phyloP scores from a whole-genome alignment of 495 filamentous ascomycete species.

The Pseudevernia furfuracea region DNA sequence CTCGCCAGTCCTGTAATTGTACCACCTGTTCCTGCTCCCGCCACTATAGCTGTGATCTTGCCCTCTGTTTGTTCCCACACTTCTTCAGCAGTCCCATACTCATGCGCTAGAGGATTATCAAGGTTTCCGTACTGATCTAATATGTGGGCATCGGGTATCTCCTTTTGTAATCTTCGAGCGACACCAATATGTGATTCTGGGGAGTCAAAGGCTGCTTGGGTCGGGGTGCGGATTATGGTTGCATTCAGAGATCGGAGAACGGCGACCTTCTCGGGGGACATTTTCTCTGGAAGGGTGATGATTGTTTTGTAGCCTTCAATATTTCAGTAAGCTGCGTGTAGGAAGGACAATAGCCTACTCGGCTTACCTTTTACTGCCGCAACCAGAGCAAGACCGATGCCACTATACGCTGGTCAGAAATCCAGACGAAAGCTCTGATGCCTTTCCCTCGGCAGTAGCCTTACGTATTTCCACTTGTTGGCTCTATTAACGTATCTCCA shows the following conservation, averaged over 20 bases:
- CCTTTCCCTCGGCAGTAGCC: conserved; percentile 25
- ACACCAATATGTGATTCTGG: conserved; percentile 98
- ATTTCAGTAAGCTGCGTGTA: neutral
- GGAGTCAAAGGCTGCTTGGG: conserved; percentile 86
- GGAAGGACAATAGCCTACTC: neutral
- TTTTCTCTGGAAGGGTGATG: conserved; percentile 98
- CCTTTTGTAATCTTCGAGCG: conserved; percentile 79
- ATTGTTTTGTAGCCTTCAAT: conserved; percentile 77
- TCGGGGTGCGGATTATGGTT: conserved; percentile 95
- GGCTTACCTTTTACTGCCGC: conserved; percentile 75
- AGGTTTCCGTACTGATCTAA: conserved; percentile 90
- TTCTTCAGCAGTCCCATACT: conserved; percentile 90
- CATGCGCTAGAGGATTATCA: conserved; percentile 90
- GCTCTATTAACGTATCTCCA: conserved; percentile 94
- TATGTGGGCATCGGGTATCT: conserved; percentile 94
- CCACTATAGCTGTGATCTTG: conserved; percentile 78
- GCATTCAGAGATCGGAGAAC: conserved; percentile 89
- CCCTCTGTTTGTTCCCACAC: conserved; percentile 88
- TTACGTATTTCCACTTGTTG: conserved; percentile 92
- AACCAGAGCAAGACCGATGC: conserved; percentile 90
- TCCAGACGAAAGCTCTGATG: conserved; percentile 33
- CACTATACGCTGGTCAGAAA: conserved; percentile 29
- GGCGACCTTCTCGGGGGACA: conserved; percentile 95
- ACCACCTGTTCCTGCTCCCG: conserved; percentile 90
- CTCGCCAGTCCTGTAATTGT: conserved; percentile 87